Evolutionary conservation across 2,329 filamentous ascomycete genomes (phyloP).

Genomic region (Paracoccidioides lutzii): DNA sequence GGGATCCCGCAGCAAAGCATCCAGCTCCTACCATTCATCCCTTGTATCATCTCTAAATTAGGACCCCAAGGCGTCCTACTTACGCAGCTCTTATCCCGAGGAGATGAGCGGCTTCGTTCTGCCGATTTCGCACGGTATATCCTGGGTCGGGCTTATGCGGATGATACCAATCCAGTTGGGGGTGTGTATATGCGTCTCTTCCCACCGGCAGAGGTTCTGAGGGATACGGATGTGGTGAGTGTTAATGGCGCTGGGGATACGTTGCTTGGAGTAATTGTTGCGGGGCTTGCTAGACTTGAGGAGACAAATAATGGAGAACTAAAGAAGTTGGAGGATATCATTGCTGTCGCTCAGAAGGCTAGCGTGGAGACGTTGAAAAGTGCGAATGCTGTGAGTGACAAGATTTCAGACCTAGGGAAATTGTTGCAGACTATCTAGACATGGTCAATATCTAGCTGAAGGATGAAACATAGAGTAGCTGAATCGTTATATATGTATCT

Average conservation of each 20-base stretch:
- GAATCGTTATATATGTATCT: background rate
- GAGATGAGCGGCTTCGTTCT: slow-evolving; percentile 54
- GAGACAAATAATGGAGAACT: slow-evolving; percentile 21
- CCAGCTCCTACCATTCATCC: slow-evolving; percentile 78
- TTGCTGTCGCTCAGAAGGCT: slow-evolving; percentile 71
- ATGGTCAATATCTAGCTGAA: background rate
- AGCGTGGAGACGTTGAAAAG: slow-evolving; percentile 68
- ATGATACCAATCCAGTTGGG: slow-evolving; percentile 34
- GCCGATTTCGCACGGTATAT: slow-evolving; percentile 56
- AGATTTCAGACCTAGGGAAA: slow-evolving; percentile 16
- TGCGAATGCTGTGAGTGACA: slow-evolving; percentile 50
- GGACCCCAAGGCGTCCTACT: slow-evolving; percentile 64
- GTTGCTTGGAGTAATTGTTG: slow-evolving; percentile 72
- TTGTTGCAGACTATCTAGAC: slow-evolving; percentile 3
- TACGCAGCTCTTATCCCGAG: slow-evolving; percentile 54
- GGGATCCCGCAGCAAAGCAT: slow-evolving; percentile 75
- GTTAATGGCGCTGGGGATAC: slow-evolving; percentile 95
- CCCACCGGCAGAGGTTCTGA: slow-evolving; percentile 51
- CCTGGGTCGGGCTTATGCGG: slow-evolving; percentile 47
- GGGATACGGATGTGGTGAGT: slow-evolving; percentile 55
- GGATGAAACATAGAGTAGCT: background rate
- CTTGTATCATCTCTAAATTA: slow-evolving; percentile 72
- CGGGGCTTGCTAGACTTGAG: slow-evolving; percentile 53
- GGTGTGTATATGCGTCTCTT: slow-evolving; percentile 67
- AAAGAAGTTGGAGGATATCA: slow-evolving; percentile 45